These are phyloP conservation scores for Pseudonectria foliicola DNA, from an alignment of 2,329 filamentous ascomycete species.

Conservation along the genomic window DNA sequence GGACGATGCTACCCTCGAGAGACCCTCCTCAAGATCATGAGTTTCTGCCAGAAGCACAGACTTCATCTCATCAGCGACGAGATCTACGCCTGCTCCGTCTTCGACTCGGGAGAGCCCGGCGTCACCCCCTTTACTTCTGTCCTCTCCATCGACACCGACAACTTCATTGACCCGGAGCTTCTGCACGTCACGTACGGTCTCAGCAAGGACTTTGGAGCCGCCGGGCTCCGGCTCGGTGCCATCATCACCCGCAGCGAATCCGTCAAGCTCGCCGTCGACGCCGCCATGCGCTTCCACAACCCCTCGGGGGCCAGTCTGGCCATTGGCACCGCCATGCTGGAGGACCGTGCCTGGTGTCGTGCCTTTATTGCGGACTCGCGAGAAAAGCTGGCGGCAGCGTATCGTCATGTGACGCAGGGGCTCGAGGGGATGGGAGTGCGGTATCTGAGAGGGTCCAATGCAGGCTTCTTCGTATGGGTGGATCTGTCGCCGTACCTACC, in stretches of 20 bases:
- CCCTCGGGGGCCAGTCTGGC: conserved; percentile 37
- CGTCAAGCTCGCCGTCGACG: conserved; percentile 28
- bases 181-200: conserved; percentile 44
- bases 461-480: conserved; percentile 51
- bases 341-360: conserved; percentile 37
- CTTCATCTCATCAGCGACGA: conserved; percentile 53
- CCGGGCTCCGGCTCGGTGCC: conserved; percentile 43
- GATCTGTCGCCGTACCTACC: conserved; percentile 40
- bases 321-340: conserved; percentile 37
- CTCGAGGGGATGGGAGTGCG: conserved; percentile 35
- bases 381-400: conserved; percentile 31
- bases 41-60: conserved; percentile 40
- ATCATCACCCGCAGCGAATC: conserved; percentile 33
- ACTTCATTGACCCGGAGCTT: conserved; percentile 37
- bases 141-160: conserved; percentile 36
- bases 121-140: conserved; percentile 38
- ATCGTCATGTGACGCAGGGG: conserved; percentile 30
- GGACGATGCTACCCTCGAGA: conserved; percentile 37
- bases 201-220: conserved; percentile 44
- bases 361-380: conserved; percentile 36
- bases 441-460: conserved; percentile 41
- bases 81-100: conserved; percentile 49
- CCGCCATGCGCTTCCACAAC: conserved; percentile 39
- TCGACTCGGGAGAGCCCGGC: conserved; percentile 26
- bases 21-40: conserved; percentile 36